Base-by-base conservation (phyloP, 805 yeast species). In the Sungouiella thailandica region DNA sequence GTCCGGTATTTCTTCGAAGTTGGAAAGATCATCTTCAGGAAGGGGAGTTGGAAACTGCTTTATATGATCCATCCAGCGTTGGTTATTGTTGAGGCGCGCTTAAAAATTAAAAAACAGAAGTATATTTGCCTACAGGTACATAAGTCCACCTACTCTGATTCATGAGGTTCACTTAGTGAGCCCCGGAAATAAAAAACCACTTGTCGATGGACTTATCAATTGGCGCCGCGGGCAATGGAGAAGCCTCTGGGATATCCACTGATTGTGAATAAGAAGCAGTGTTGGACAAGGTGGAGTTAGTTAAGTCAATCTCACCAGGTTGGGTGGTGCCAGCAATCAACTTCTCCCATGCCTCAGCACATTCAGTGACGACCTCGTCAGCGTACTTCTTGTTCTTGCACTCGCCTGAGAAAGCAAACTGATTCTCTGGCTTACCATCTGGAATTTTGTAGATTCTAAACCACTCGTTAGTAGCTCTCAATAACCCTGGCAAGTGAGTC, bases 111-210 rank as follows among this genome's bases (percentile, higher is more conserved):
- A n/a, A n/a, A n/a, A n/a, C n/a, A n/a, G 13, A 26, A 17, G 3
- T 5, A 12, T 14, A 20, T 17, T 26, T 26, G 16, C n/a, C 20
- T 26, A 20, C 29, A 20, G 17, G 20, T 25, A 13, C n/a, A 11
- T 26, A 13, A 26, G 17, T 17, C 17, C 17, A 18, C 16, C 2
- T 10, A 11, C 29, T n/a, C 13, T 20, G 29, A 11, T 26, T 18
- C 29, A 17, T 20, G 14, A 14, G 20, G 20, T 26, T 16, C 17
- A 37, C 27, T 53, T 62, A 66, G 50, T 66, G 71, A 44, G 83
- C 80, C 68, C 90, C 93, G 40, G 90, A 86, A 59, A 90, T 90
- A 80, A 79, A 90, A 78, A 93, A 90, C 98, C 98, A 90, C 72
- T 90, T 90, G 77, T 90, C 97, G 60, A 90, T 71, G 36, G 96